Conservation (phyloP, 192 early-diverging fungal species). For the Gaertneriomyces semiglobifer region DNA sequence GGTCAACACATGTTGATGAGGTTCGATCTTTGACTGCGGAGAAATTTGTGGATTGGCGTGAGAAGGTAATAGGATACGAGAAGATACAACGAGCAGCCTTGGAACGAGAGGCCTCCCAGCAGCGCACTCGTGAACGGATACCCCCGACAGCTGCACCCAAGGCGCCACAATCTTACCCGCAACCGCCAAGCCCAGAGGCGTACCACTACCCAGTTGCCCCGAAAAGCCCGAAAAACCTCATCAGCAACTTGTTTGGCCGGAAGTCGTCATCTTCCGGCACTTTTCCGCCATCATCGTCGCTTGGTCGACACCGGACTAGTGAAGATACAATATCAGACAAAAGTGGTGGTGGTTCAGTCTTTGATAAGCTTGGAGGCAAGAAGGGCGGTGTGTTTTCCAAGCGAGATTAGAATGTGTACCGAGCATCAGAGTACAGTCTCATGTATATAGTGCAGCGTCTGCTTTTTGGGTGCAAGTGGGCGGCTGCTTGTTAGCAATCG, state of each 20-base stretch:
- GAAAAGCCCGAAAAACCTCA: constrained; percentile 8
- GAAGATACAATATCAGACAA: neutral
- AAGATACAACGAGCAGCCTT: neutral
- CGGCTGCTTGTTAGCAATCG: too few relatives aligned
- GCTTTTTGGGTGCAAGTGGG: too few relatives aligned
- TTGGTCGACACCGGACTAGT: neutral
- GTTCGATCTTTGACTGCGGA: constrained; percentile 51
- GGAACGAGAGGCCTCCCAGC: constrained; percentile 18
- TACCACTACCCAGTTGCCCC: neutral
- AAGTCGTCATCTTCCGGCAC: constrained; percentile 7
- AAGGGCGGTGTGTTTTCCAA: neutral
- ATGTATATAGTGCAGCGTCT: too few relatives aligned
- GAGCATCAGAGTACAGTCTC: too few relatives aligned
- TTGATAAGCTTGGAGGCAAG: neutral
- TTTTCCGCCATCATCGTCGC: neutral
- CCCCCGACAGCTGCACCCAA: constrained; percentile 20
- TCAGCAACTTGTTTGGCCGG: constrained; percentile 19
- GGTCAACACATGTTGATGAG: constrained; percentile 51
- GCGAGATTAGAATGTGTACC: too few relatives aligned
- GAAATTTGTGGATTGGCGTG: constrained; percentile 52
- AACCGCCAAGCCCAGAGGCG: constrained; percentile 3
- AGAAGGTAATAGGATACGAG: neutral
- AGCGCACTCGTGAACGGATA: neutral
- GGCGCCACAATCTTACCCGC: constrained; percentile 2
- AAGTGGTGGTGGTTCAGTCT: neutral